Base-by-base conservation (phyloP, 1,284 basidiomycete species). In the Ganoderma lingzhi region DNA sequence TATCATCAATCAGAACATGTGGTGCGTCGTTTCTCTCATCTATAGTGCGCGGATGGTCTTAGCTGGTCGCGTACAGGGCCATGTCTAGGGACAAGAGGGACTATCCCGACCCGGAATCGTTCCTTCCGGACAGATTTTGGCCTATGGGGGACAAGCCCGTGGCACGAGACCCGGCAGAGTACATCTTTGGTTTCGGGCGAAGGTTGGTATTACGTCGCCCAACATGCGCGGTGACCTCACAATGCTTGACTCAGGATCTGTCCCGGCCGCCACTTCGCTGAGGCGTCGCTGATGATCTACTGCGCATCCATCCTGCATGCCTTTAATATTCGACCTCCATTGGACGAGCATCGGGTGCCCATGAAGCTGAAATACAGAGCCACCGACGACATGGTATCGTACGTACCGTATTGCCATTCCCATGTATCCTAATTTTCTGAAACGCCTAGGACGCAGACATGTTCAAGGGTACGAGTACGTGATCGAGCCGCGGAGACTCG, bases 1-100 rank as follows among this genome's bases (percentile, higher is more conserved):
- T 0, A 67, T 69, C 5, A 61, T 76, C 32, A 68, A 75, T 3
- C 65, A 72, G 17, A 79, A 79, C 59, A 53, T 75, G 12, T 79
- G 78, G 79, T 77, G 63, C 51, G 71, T 23, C 44, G 14, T 39
- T 30, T 37, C 9, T 48, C 23, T 8, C 10, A 9, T 28, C 23
- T 28, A 1, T 8, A 28, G 10, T 6, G 42, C 42, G 5, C 12
- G 9, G n/a, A 0, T 6, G 2, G 6, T 6, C 37, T 62, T 19
- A 28, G 2, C 8, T 1, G 32, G 60, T 42, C 19, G 6, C 15
- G n/a, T 9, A 23, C 32, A 62, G 61, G 61, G 61, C 61, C 10
- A 45, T 62, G 61, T 44, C 45, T 15, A 28, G 28, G 6, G 61
- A 62, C 30, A 23, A 42, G 41, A 23, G 32, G 15, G 42, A 44